Conservation (phyloP, 2,329 filamentous ascomycete species). For the Macrophomina pseudophaseolina region DNA sequence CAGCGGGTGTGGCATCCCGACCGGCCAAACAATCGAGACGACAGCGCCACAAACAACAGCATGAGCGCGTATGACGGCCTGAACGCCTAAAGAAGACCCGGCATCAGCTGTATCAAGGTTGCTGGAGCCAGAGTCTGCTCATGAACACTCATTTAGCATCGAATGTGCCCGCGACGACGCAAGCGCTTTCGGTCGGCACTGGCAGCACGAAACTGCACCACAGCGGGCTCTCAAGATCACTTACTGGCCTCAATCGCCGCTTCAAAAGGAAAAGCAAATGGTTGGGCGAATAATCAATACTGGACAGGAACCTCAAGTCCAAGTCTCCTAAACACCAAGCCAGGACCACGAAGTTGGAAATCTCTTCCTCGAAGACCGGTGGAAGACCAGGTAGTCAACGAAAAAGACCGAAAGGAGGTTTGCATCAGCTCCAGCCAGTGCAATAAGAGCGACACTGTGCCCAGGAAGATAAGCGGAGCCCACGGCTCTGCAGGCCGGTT, state of each 20-base stretch:
- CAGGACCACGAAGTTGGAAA: not conserved
- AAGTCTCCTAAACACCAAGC: not conserved
- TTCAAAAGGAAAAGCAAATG: too few relatives aligned
- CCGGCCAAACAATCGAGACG: not conserved
- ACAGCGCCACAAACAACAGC: not conserved
- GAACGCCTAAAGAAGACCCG: too few relatives aligned
- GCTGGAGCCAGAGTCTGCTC: too few relatives aligned
- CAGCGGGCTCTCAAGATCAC: too few relatives aligned
- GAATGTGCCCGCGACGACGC: not conserved
- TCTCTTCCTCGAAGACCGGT: not conserved
- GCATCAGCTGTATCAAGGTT: too few relatives aligned
- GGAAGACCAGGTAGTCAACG: not conserved
- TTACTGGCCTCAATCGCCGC: too few relatives aligned
- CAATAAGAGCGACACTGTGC: constrained; percentile 13
- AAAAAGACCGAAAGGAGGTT: not conserved
- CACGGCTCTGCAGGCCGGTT: not conserved
- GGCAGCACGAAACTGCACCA: too few relatives aligned
- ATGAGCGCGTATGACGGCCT: not conserved
- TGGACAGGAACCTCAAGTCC: too few relatives aligned
- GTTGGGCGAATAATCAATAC: not conserved
- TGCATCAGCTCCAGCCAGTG: constrained; percentile 1
- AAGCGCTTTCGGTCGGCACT: not conserved
- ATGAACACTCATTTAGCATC: too few relatives aligned
- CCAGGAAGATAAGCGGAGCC: not conserved
- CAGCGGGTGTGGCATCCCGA: not conserved